Evolutionary conservation across 2,329 filamentous ascomycete species (phyloP), one percentile per base, ranked within the genome.

Genomic region (Paracorniculantispora psalliotae): DNA sequence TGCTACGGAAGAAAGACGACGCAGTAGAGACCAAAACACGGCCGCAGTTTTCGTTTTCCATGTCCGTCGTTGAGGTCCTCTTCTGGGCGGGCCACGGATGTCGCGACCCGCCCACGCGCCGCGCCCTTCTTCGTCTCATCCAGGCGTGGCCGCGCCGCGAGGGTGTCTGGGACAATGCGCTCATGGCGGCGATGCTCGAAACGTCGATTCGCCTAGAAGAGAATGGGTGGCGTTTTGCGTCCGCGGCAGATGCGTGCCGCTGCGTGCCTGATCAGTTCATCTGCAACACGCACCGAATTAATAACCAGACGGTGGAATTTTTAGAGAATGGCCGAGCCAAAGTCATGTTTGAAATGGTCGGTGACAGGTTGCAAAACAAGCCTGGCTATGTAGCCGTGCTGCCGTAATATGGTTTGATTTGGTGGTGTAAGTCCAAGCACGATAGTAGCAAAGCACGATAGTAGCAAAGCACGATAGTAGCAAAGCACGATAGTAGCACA

Each of bases 21-120:
- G 5, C 17, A 19, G 19, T 13, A 44, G 39, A 44, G 15, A 46
- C n/a, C 13, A 21, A 26, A n/a, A 25, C 35, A 21, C 37, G 19
- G 41, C 52, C 47, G 17, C 43, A 21, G 3, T 56, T 56, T 46
- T 60, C 51, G 10, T 60, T 55, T 51, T 39, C 41, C n/a, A 39
- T 43, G 30, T 53, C 39, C 4, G 35, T 51, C 2, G 35, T 52
- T 2, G 59, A 57, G 30, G 30, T 15, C 17, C 28, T 57, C 4
- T 35, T 51, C 15, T 30, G 30, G 41, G 7, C 21, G 13, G 48
- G 47, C 3, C 25, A 39, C 19, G 48, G 41, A 7, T 57, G 53
- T 39, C 52, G 53, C 1, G 59, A 53, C 25, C 47, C 15, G 23
- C 19, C 17, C 8, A 28, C 25, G 1, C 53, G 52, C 9, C 25